Conservation (phyloP, 1,284 basidiomycete species). For the Fomitopsis schrenkii region DNA sequence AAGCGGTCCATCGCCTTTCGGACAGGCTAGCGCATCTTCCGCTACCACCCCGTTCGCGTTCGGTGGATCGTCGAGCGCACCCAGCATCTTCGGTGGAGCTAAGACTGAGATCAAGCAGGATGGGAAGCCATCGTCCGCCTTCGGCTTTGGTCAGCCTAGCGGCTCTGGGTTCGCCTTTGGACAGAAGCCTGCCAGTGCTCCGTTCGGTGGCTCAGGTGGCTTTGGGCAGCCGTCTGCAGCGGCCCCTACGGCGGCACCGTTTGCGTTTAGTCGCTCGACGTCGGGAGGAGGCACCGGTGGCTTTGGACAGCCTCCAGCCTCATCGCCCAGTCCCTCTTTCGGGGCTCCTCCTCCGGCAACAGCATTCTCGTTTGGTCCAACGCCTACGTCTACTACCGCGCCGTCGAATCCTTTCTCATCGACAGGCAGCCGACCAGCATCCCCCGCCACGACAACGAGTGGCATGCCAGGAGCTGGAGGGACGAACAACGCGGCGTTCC, state of each 20-base stretch:
- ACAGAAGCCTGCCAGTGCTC: constrained; percentile 20
- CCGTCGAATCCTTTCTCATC: constrained; percentile 29
- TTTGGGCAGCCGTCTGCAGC: constrained; percentile 18
- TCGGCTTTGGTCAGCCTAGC: constrained; percentile 15
- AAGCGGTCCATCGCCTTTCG: constrained; percentile 18
- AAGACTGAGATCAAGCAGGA: constrained; percentile 16
- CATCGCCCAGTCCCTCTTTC: constrained; percentile 26
- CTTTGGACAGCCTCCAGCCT: constrained; percentile 24
- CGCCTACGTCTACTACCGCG: constrained; percentile 23
- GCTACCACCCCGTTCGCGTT: constrained; percentile 13
- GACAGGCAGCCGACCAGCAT: constrained; percentile 28
- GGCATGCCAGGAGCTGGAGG: constrained; percentile 26
- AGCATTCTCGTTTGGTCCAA: constrained; percentile 20
- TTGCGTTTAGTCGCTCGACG: constrained; percentile 20
- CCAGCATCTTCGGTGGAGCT: constrained; percentile 16
- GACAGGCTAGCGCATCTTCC: constrained; percentile 14
- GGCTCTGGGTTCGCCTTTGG: constrained; percentile 21
- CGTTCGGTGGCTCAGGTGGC: constrained; percentile 15
- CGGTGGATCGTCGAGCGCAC: constrained; percentile 8
- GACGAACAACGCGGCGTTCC: constrained; percentile 19
- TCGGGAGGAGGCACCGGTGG: constrained; percentile 11
- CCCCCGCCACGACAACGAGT: constrained; percentile 27
- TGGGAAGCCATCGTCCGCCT: constrained; percentile 11
- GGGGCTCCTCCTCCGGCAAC: constrained; percentile 12
- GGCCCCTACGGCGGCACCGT: constrained; percentile 14